phyloP scores from a whole-genome alignment of 306 rosid genomes.

The Cicer chorassanicum region DNA sequence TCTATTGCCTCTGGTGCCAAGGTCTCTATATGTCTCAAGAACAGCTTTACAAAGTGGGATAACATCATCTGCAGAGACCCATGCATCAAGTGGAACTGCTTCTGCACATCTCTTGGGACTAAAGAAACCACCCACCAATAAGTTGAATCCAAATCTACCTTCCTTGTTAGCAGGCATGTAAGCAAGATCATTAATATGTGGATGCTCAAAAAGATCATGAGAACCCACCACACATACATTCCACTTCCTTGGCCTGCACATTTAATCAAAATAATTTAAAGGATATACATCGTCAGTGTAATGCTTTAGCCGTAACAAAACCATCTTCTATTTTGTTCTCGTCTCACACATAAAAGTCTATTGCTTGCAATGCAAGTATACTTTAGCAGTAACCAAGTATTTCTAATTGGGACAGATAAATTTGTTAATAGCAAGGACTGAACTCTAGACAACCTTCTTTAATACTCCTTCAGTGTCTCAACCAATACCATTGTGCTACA shows the following conservation, averaged over 20 bases:
- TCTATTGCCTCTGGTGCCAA: conserved; percentile 86
- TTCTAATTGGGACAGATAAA: too few relatives aligned
- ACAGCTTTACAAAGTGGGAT: conserved; percentile 76
- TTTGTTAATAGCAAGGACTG: too few relatives aligned
- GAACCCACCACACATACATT: conserved; percentile 92
- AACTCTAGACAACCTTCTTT: too few relatives aligned
- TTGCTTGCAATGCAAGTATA: background rate
- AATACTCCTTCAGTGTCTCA: too few relatives aligned
- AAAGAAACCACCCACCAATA: conserved; percentile 94
- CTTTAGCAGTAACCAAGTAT: too few relatives aligned
- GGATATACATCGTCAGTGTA: background rate
- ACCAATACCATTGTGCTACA: too few relatives aligned
- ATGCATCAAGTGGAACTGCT: conserved; percentile 93
- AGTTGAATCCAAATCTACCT: conserved; percentile 85
- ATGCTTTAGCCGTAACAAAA: background rate
- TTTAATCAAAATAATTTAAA: conserved; percentile 23
- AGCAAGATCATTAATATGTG: conserved; percentile 96
- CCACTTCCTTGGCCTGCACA: conserved; percentile 98
- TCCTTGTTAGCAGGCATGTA: conserved; percentile 91
- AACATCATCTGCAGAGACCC: conserved; percentile 87
- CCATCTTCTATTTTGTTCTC: too few relatives aligned
- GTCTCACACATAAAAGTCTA: too few relatives aligned
- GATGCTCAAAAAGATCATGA: conserved; percentile 95
- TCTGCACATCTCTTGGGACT: conserved; percentile 89
- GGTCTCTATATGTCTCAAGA: conserved; percentile 88